These are phyloP conservation scores for Phycomyces nitens DNA, from an alignment of 192 early-diverging fungal species.

Conservation along the genomic window DNA sequence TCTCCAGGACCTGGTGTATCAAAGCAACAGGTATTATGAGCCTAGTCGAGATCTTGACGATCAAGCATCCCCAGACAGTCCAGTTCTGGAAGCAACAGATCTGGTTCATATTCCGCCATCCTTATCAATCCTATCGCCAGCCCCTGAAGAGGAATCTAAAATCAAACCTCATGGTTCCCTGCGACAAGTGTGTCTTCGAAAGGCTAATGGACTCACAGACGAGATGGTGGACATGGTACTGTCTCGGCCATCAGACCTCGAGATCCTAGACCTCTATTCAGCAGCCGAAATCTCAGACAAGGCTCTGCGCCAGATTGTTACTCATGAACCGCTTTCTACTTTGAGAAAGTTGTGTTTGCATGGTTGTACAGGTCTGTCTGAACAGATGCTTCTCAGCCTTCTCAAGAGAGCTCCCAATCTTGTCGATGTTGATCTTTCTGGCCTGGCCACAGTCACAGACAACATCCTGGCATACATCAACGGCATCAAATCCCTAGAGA, in stretches of 20 bases:
- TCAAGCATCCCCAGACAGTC: neutral
- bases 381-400: neutral
- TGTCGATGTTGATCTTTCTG: conserved; percentile 3
- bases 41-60: neutral
- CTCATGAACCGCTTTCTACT: neutral
- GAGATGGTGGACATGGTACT: neutral
- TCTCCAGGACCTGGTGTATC: conserved; percentile 10
- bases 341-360: neutral
- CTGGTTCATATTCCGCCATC: too few relatives aligned
- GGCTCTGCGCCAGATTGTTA: neutral
- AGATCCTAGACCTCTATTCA: neutral
- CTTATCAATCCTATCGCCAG: too few relatives aligned
- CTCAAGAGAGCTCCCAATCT: neutral
- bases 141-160: too few relatives aligned
- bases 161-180: too few relatives aligned
- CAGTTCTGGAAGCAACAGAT: too few relatives aligned
- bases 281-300: neutral
- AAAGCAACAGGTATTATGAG: conserved; percentile 9
- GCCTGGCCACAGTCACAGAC: conserved; percentile 1
- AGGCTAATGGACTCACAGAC: conserved; percentile 1
- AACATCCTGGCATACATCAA: neutral
- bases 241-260: neutral
- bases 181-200: neutral
- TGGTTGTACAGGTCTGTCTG: conserved; percentile 2
- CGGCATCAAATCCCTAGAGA: neutral